Evolutionary conservation across 345 rosid species (phyloP).

Genomic region (Brassica incana): DNA sequence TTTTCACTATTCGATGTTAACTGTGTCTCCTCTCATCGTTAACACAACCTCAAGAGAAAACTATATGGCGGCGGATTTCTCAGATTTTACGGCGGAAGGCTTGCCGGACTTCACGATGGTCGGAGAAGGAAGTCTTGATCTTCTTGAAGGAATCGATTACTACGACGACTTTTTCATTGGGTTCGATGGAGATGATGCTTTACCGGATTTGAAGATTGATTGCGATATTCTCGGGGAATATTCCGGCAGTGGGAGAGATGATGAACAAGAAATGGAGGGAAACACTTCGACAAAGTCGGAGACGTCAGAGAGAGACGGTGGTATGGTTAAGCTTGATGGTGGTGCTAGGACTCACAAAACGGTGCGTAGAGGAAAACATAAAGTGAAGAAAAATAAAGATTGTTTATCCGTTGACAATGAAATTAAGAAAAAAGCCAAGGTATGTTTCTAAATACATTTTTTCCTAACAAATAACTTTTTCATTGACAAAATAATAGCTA

Average conservation of each 20-base stretch:
- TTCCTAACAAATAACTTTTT: background rate
- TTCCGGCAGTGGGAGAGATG: constrained; percentile 58
- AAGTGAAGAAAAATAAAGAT: constrained; percentile 54
- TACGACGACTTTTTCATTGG: constrained; percentile 76
- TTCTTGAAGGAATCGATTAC: constrained; percentile 63
- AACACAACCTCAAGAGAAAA: constrained; percentile 41
- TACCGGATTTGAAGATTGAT: constrained; percentile 78
- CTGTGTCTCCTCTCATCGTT: constrained; percentile 59
- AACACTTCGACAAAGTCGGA: constrained; percentile 45
- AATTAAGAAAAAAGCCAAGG: constrained; percentile 38
- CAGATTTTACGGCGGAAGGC: constrained; percentile 44
- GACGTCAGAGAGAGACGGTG: constrained; percentile 32
- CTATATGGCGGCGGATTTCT: constrained; percentile 48
- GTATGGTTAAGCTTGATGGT: constrained; percentile 42
- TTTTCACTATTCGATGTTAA: constrained; percentile 57
- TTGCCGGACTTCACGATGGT: constrained; percentile 52
- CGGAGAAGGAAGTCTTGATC: constrained; percentile 30
- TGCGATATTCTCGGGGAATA: constrained; percentile 65
- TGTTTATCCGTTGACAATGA: constrained; percentile 44
- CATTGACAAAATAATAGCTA: background rate
- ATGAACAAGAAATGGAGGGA: constrained; percentile 52
- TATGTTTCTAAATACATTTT: background rate
- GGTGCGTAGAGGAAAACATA: constrained; percentile 38
- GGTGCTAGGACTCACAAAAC: constrained; percentile 46
- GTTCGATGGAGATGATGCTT: constrained; percentile 53